Conservation (phyloP, 140 eudicot genomes). For the Anethum foeniculum region DNA sequence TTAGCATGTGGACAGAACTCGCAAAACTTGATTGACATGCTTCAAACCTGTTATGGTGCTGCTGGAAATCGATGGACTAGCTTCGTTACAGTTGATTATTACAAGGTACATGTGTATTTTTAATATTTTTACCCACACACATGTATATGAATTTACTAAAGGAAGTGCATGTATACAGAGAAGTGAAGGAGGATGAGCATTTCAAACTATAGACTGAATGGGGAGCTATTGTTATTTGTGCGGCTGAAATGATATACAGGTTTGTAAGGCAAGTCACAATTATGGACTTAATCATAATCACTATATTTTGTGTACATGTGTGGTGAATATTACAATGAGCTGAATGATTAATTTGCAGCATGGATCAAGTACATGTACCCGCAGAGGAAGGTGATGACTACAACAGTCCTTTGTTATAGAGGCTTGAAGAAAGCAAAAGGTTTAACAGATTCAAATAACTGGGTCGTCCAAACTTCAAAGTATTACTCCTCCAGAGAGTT, state of each 20-base stretch:
- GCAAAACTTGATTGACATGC: conserved; percentile 43
- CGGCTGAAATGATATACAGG: conserved; percentile 56
- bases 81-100: conserved; percentile 75
- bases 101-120: conserved; percentile 41
- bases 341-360: neutral
- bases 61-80: conserved; percentile 90
- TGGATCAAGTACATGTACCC: conserved; percentile 7
- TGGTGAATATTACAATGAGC: neutral
- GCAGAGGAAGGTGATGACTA: neutral
- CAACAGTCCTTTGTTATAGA: neutral
- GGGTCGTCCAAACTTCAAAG: neutral
- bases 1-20: conserved; percentile 70
- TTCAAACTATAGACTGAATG: conserved; percentile 53
- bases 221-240: conserved; percentile 73
- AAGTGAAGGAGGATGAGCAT: conserved; percentile 83
- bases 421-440: neutral
- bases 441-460: neutral
- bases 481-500: neutral
- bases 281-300: neutral
- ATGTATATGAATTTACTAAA: neutral
- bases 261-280: conserved; percentile 48
- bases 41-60: conserved; percentile 57
- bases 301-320: neutral
- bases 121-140: too few species aligned
- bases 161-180: conserved; percentile 31